phyloP scores from a whole-genome alignment of 352 stramenopile species.

The Nothophytophthora sp. region DNA sequence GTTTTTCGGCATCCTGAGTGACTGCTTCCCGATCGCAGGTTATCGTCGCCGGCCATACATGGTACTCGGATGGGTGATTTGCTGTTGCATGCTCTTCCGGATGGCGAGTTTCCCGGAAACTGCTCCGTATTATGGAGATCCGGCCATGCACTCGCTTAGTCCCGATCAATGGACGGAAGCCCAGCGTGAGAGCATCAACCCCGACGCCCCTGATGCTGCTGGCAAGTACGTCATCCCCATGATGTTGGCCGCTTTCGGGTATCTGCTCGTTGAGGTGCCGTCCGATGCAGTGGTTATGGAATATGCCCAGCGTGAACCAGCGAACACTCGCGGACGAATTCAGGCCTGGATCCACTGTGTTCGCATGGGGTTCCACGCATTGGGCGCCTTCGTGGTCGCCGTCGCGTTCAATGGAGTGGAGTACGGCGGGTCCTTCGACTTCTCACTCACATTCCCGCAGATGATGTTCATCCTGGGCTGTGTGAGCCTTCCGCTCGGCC shows the following conservation, averaged over 20 bases:
- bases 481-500: conserved; percentile 32
- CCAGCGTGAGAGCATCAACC: conserved; percentile 44
- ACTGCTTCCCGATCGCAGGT: conserved; percentile 61
- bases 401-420: conserved; percentile 51
- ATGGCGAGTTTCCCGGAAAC: conserved; percentile 41
- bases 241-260: conserved; percentile 74
- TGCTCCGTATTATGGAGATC: conserved; percentile 51
- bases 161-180: conserved; percentile 32
- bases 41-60: conserved; percentile 65
- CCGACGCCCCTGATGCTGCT: conserved; percentile 30
- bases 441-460: conserved; percentile 50
- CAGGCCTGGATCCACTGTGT: conserved; percentile 64
- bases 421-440: conserved; percentile 58
- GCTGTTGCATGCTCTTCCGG: conserved; percentile 45
- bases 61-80: conserved; percentile 53
- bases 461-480: conserved; percentile 50
- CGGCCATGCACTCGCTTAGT: conserved; percentile 28
- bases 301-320: conserved; percentile 52
- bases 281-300: conserved; percentile 69
- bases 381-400: conserved; percentile 46
- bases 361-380: conserved; percentile 44
- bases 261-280: conserved; percentile 56
- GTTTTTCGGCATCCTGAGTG: conserved; percentile 57
- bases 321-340: conserved; percentile 44
- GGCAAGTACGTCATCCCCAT: conserved; percentile 63